Conservation (phyloP, 148 eudicot species). For the Amaranthus hypochondriacus region DNA sequence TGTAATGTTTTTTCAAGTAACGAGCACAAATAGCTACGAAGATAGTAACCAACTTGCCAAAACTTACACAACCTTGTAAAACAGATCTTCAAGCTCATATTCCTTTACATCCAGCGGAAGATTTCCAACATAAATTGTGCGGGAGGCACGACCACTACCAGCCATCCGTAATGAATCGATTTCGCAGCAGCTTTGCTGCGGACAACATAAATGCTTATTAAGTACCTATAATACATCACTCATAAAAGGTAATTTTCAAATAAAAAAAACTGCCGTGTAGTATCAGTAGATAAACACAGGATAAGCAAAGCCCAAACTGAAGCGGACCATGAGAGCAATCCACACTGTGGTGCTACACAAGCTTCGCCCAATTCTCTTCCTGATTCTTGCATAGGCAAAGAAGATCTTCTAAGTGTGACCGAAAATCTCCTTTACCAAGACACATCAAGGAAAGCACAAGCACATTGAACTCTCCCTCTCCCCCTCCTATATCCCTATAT, state of each 20-base stretch:
- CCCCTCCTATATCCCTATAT: conserved; percentile 17
- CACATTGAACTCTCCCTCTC: conserved; percentile 21
- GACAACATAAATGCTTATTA: neutral
- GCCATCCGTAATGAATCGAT: conserved; percentile 22
- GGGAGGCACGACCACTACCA: conserved; percentile 29
- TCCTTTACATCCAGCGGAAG: conserved; percentile 33
- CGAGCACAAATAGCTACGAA: neutral
- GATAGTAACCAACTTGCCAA: neutral
- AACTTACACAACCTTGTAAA: conserved; percentile 27
- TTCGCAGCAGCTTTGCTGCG: conserved; percentile 4
- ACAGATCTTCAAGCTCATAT: conserved; percentile 32
- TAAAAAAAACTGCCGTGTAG: neutral
- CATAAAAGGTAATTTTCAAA: neutral
- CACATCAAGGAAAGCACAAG: conserved; percentile 15
- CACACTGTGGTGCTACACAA: conserved; percentile 17
- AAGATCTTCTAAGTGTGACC: conserved; percentile 9
- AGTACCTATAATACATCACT: neutral
- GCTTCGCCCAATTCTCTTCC: conserved; percentile 25
- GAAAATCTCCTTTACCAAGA: conserved; percentile 21
- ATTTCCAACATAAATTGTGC: conserved; percentile 37
- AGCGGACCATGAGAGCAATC: conserved; percentile 22
- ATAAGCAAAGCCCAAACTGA: conserved; percentile 6
- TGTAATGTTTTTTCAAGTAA: neutral
- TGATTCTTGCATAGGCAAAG: conserved; percentile 10
- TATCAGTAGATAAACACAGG: conserved; percentile 3